Evolutionary conservation across 139 green algal genomes (phyloP).

Genomic region (Parachlorella kessleri): DNA sequence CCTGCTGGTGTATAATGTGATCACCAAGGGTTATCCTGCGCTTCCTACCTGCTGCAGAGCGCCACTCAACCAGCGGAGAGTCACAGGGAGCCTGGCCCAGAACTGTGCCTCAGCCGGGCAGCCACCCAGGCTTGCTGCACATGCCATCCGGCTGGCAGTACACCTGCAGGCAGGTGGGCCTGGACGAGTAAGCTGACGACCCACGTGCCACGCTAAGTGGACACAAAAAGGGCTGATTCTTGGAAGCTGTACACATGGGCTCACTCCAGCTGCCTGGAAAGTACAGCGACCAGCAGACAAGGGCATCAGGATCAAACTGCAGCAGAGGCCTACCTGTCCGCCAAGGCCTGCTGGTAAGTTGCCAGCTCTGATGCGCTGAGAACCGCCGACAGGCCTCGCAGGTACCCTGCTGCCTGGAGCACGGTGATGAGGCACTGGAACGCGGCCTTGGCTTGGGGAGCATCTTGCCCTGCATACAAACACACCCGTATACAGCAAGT

Average conservation of each 20-base stretch:
- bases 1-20: no score
- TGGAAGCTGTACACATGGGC: no score
- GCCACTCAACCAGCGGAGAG: constrained; percentile 46
- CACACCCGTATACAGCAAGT: no score
- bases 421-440: constrained; percentile 30
- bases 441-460: not conserved
- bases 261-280: no score
- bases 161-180: no score
- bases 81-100: constrained; percentile 71
- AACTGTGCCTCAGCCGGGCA: constrained; percentile 56
- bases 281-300: no score
- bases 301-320: no score
- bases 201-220: no score
- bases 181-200: no score
- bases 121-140: constrained; percentile 42
- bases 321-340: no score
- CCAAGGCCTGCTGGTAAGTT: constrained; percentile 44
- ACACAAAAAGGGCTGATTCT: no score
- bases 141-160: constrained; percentile 44
- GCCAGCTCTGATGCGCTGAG: constrained; percentile 61
- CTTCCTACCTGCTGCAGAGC: not conserved
- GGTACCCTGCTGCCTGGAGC: constrained; percentile 31
- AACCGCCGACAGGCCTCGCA: constrained; percentile 41
- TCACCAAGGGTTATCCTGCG: no score
- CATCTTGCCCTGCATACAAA: not conserved